Conservation (phyloP, 352 stramenopile species). For the Phytophthora ramorum region DNA sequence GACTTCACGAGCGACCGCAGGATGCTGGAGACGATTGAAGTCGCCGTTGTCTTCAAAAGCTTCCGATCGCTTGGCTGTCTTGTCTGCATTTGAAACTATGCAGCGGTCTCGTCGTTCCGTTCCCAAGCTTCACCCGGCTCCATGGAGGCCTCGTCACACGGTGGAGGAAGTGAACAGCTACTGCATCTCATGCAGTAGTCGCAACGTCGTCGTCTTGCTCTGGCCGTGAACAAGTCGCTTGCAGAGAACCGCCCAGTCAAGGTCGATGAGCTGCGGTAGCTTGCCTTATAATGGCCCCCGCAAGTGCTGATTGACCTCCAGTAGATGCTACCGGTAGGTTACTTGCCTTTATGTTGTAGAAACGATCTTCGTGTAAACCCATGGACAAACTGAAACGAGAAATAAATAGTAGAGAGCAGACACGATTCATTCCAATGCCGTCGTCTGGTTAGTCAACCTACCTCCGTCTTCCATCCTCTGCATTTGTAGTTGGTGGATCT, state of each 20-base stretch:
- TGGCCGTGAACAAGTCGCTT: constrained; percentile 73
- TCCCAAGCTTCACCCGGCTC: constrained; percentile 13
- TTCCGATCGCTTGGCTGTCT: no score
- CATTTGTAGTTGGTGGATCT: constrained; percentile 37
- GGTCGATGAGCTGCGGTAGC: constrained; percentile 56
- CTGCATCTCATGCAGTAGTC: constrained; percentile 61
- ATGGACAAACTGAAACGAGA: constrained; percentile 12
- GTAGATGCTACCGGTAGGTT: constrained; percentile 18
- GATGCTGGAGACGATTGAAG: no score
- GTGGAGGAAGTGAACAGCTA: constrained; percentile 40
- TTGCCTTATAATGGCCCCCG: constrained; percentile 18
- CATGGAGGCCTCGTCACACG: constrained; percentile 17
- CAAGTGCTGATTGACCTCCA: constrained; percentile 19
- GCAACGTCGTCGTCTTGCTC: constrained; percentile 48
- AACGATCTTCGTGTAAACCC: constrained; percentile 20
- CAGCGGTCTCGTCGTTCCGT: constrained; percentile 20
- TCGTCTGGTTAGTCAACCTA: constrained; percentile 18
- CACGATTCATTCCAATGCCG: constrained; percentile 22
- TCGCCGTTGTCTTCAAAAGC: no score
- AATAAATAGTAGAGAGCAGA: constrained; percentile 24
- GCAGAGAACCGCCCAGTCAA: constrained; percentile 76
- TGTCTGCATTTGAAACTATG: constrained; percentile 14
- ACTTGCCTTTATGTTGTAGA: constrained; percentile 33
- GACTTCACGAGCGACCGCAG: no score
- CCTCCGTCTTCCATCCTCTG: constrained; percentile 22